Conservation (phyloP, 306 rosid genomes). For the Ochetophila trinervis region DNA sequence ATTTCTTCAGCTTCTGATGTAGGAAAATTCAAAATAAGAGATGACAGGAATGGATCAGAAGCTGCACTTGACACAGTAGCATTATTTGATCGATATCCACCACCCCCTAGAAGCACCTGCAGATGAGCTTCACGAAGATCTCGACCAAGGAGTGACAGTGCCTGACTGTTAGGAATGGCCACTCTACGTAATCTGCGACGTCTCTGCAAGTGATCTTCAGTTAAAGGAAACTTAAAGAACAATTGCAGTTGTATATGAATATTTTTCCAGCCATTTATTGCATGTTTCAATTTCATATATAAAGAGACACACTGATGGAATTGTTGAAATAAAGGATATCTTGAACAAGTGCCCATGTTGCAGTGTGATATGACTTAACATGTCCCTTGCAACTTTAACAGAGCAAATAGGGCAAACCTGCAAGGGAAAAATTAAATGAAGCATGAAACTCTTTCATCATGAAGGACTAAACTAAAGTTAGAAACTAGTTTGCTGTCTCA, state of each 20-base stretch:
- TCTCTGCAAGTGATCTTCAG: slow-evolving; percentile 77
- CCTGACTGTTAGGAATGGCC: slow-evolving; percentile 77
- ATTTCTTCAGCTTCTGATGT: slow-evolving; percentile 85
- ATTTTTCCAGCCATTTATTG: slow-evolving; percentile 8
- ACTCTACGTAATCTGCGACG: slow-evolving; percentile 81
- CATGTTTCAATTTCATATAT: slow-evolving; percentile 2
- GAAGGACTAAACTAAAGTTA: slow-evolving; percentile 10
- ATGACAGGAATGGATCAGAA: slow-evolving; percentile 81
- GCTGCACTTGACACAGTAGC: slow-evolving; percentile 51
- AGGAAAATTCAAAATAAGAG: slow-evolving; percentile 83
- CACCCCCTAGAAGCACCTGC: slow-evolving; percentile 82
- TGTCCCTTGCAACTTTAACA: slow-evolving; percentile 78
- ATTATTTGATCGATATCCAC: slow-evolving; percentile 61
- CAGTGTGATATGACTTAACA: slow-evolving; percentile 85
- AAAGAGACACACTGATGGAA: slow-evolving; percentile 1
- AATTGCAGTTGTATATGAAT: slow-evolving; percentile 4
- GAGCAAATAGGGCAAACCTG: slow-evolving; percentile 97
- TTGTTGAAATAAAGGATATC: slow-evolving; percentile 62
- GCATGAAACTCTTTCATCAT: neutral
- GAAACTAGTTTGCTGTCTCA: neutral
- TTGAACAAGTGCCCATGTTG: slow-evolving; percentile 92
- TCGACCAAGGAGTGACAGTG: slow-evolving; percentile 71
- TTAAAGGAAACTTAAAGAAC: slow-evolving; percentile 45
- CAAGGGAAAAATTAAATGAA: slow-evolving; percentile 28
- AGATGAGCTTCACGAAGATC: slow-evolving; percentile 99